phyloP scores from a whole-genome alignment of 2,329 filamentous ascomycete species.

The Cryoendolithus antarcticus region DNA sequence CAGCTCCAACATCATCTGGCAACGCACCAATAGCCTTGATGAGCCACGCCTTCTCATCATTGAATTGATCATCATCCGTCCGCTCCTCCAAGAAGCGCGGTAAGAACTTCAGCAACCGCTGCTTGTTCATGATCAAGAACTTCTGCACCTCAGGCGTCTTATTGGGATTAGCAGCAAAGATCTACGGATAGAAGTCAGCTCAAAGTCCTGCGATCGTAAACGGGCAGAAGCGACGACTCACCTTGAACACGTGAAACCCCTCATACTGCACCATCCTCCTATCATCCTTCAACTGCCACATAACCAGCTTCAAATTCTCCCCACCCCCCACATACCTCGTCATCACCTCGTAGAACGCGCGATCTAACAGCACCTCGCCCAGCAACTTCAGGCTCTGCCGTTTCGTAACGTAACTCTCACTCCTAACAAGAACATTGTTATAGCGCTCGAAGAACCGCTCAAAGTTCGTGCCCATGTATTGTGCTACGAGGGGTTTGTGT shows the following conservation, averaged over 20 bases:
- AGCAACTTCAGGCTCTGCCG: conserved; percentile 95
- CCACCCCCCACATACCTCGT: conserved; percentile 90
- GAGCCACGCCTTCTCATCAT: conserved; percentile 92
- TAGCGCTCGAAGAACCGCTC: conserved; percentile 86
- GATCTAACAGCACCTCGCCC: conserved; percentile 85
- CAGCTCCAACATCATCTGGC: conserved; percentile 12
- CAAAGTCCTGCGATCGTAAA: not conserved
- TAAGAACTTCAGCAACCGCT: conserved; percentile 78
- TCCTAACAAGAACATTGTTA: conserved; percentile 77
- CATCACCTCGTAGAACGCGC: conserved; percentile 97
- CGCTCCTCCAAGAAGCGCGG: conserved; percentile 87
- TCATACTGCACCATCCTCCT: conserved; percentile 99
- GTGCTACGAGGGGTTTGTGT: conserved; percentile 81
- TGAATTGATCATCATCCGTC: conserved; percentile 96
- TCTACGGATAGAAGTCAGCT: conserved; percentile 32
- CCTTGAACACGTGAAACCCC: conserved; percentile 97
- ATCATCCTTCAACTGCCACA: conserved; percentile 92
- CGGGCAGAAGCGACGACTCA: conserved; percentile 15
- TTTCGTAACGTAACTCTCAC: conserved; percentile 94
- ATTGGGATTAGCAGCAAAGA: conserved; percentile 96
- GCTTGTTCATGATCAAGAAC: conserved; percentile 91
- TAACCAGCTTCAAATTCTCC: conserved; percentile 94
- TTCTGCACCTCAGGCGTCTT: conserved; percentile 94
- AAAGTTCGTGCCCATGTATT: conserved; percentile 82
- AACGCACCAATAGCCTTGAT: conserved; percentile 68